phyloP scores from a whole-genome alignment of 2,329 filamentous ascomycete genomes.

The Calonectria hawksworthii region DNA sequence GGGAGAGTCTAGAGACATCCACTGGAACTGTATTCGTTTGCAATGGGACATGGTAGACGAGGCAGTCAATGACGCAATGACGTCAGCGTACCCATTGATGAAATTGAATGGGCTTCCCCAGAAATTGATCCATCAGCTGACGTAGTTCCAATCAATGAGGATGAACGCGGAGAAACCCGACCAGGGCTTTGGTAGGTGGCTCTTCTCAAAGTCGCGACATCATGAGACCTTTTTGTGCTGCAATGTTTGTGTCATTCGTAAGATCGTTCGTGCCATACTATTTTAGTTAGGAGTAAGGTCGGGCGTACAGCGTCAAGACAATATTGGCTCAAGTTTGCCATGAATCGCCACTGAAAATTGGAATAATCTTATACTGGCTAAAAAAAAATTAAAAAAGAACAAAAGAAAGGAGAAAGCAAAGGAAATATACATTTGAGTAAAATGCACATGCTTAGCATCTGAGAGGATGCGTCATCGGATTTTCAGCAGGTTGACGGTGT shows the following conservation, averaged over 20 bases:
- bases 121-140: neutral
- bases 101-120: neutral
- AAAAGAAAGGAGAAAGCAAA: neutral
- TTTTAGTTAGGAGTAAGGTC: neutral
- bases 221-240: neutral
- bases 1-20: neutral
- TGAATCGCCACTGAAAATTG: neutral
- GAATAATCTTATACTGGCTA: neutral
- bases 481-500: too few species aligned
- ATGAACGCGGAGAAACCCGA: neutral
- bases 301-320: neutral
- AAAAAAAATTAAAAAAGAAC: neutral
- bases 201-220: neutral
- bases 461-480: too few species aligned
- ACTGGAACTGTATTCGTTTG: neutral
- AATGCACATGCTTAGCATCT: neutral
- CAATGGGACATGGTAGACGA: neutral
- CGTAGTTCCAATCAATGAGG: neutral
- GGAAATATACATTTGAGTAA: neutral
- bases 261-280: neutral
- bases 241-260: neutral
- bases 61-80: neutral
- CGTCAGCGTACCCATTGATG: neutral
- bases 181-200: neutral
- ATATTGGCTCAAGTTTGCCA: neutral